Evolutionary conservation across 495 filamentous ascomycete genomes (phyloP).

Genomic region (Xylaria flabelliformis): DNA sequence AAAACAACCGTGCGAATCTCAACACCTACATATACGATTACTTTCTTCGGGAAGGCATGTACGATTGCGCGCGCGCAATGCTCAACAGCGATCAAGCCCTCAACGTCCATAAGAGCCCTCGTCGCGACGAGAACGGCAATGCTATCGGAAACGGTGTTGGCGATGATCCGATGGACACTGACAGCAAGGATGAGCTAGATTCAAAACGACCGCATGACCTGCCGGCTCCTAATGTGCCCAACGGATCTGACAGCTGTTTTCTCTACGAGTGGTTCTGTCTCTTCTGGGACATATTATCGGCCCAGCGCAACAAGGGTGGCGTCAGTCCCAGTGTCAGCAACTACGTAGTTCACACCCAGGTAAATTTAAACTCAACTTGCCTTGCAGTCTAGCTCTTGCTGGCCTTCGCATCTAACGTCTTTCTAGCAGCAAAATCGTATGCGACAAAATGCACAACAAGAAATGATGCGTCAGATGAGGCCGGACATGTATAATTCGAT

Average conservation of each 20-base stretch:
- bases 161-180: conserved; percentile 81
- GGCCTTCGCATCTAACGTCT: conserved; percentile 31
- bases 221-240: conserved; percentile 72
- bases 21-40: conserved; percentile 99
- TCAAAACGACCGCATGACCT: conserved; percentile 78
- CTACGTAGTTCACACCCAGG: conserved; percentile 83
- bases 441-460: conserved; percentile 69
- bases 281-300: conserved; percentile 94
- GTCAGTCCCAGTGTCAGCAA: conserved; percentile 61
- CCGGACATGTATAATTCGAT: conserved; percentile 61
- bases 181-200: conserved; percentile 76
- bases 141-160: conserved; percentile 73
- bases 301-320: conserved; percentile 68
- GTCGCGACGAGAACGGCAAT: conserved; percentile 67
- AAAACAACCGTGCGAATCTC: conserved; percentile 59
- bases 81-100: conserved; percentile 65
- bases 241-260: conserved; percentile 72
- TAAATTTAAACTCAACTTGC: conserved; percentile 48
- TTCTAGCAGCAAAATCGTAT: conserved; percentile 68
- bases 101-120: conserved; percentile 61
- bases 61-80: conserved; percentile 77
- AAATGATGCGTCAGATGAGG: conserved; percentile 70
- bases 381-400: background rate
- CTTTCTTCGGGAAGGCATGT: conserved; percentile 82
- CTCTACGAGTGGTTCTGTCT: conserved; percentile 94